Evolutionary conservation across 306 rosid genomes (phyloP).

Genomic region (Acacia acuminata): DNA sequence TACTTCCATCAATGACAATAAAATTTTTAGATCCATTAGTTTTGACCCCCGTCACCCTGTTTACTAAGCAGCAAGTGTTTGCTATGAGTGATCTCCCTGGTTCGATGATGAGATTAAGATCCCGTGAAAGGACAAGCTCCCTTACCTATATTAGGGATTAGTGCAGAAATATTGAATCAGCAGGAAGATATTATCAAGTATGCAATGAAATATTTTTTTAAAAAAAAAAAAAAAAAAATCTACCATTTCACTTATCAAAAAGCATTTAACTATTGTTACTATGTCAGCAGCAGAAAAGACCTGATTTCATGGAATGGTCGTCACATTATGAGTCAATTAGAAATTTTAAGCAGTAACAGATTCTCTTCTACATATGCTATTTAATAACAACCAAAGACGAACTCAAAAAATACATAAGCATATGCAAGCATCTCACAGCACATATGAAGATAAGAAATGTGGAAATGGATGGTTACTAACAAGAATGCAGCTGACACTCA

Average conservation of each 20-base stretch:
- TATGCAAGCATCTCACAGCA: not conserved
- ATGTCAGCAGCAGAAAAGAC: not conserved
- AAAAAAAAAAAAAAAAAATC: not conserved
- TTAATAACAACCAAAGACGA: not conserved
- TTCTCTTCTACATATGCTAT: not conserved
- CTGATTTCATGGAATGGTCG: not conserved
- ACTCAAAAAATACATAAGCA: not conserved
- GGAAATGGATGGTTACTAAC: not conserved
- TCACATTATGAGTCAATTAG: not conserved
- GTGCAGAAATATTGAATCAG: slow-evolving; percentile 1
- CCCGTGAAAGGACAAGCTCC: slow-evolving; percentile 76
- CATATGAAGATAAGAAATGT: not conserved
- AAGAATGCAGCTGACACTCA: not conserved
- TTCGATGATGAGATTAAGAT: slow-evolving; percentile 89
- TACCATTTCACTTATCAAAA: not conserved
- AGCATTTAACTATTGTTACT: slow-evolving; percentile 3
- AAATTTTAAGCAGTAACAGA: slow-evolving; percentile 6
- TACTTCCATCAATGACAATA: slow-evolving; percentile 91
- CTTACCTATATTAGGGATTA: slow-evolving; percentile 57
- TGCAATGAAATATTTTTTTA: not conserved
- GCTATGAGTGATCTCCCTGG: slow-evolving; percentile 98
- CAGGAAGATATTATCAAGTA: not conserved
- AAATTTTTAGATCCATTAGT: slow-evolving; percentile 94
- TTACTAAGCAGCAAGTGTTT: slow-evolving; percentile 89
- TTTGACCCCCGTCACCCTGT: slow-evolving; percentile 92